Evolutionary conservation across 192 early-diverging fungal genomes (phyloP).

Genomic region (Linnemannia schmuckeri): DNA sequence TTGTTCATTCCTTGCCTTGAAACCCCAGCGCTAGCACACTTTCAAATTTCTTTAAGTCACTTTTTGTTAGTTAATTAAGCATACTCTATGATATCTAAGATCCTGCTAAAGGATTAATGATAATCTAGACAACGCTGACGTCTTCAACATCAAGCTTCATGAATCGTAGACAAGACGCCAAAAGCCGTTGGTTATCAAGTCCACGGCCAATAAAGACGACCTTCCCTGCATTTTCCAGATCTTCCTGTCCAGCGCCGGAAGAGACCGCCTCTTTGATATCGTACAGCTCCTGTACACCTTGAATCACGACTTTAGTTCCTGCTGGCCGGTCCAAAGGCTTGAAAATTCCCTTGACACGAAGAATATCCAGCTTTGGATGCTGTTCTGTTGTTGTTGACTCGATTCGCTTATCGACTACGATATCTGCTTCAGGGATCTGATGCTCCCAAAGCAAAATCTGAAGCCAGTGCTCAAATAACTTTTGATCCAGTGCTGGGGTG

Average conservation of each 20-base stretch:
- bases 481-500: conserved; percentile 64
- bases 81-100: not conserved
- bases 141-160: conserved; percentile 21
- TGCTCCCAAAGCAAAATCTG: conserved; percentile 79
- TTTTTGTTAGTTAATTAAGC: too few relatives aligned
- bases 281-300: conserved; percentile 77
- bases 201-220: conserved; percentile 60
- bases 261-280: conserved; percentile 57
- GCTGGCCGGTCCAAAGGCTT: conserved; percentile 44
- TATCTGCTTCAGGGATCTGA: conserved; percentile 55
- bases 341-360: conserved; percentile 73
- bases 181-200: conserved; percentile 23
- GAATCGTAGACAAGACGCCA: conserved; percentile 33
- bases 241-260: conserved; percentile 16
- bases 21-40: too few relatives aligned
- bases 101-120: not conserved
- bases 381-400: not conserved
- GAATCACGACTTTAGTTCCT: conserved; percentile 64
- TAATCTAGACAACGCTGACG: conserved; percentile 20
- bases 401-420: not conserved
- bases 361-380: conserved; percentile 58
- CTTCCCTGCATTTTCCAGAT: conserved; percentile 32
- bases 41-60: too few relatives aligned
- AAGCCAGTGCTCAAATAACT: conserved; percentile 75
- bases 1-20: too few relatives aligned